Percentiles rank a stretch among this genome's conserved stretches.
These are phyloP conservation scores for Candida anutae DNA, from an alignment of 1,139 yeast genomes.

Conservation along the genomic window DNA sequence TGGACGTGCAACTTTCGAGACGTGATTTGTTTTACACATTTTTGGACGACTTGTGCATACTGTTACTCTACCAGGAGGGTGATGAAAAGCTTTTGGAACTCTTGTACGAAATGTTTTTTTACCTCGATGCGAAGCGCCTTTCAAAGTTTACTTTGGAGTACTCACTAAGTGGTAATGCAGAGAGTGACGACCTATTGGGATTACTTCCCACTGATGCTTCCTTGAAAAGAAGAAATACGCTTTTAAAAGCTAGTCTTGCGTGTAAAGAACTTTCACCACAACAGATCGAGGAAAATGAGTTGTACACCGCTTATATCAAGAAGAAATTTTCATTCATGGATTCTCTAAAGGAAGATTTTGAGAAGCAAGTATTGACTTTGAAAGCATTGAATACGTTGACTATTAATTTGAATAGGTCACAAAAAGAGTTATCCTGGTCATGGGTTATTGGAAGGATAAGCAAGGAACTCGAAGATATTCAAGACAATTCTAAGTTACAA, in stretches of 20 bases:
- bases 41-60: slow-evolving; percentile 49
- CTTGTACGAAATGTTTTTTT: slow-evolving; percentile 41
- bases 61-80: slow-evolving; percentile 57
- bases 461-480: slow-evolving; percentile 18
- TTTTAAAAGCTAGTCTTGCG: slow-evolving; percentile 1
- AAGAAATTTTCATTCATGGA: slow-evolving; percentile 18
- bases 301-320: slow-evolving; percentile 2
- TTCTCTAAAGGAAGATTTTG: slow-evolving; percentile 24
- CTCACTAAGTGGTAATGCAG: slow-evolving; percentile 39
- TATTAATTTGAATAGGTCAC: slow-evolving; percentile 5
- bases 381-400: slow-evolving; percentile 5
- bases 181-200: slow-evolving; percentile 39
- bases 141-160: slow-evolving; percentile 62
- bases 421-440: slow-evolving; percentile 15
- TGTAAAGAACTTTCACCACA: neutral
- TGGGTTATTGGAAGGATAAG: slow-evolving; percentile 21
- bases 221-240: slow-evolving; percentile 6
- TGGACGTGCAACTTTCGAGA: neutral
- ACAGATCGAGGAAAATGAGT: neutral
- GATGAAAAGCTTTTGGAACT: slow-evolving; percentile 46
- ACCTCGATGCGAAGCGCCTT: slow-evolving; percentile 41
- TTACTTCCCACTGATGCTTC: slow-evolving; percentile 19
- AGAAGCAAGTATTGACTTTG: slow-evolving; percentile 12
- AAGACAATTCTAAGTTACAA: slow-evolving; percentile 25
- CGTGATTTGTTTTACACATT: slow-evolving; percentile 29